These are phyloP conservation scores for Plasmodium fragile DNA, from an alignment of 169 alveolate species.

Conservation along the genomic window DNA sequence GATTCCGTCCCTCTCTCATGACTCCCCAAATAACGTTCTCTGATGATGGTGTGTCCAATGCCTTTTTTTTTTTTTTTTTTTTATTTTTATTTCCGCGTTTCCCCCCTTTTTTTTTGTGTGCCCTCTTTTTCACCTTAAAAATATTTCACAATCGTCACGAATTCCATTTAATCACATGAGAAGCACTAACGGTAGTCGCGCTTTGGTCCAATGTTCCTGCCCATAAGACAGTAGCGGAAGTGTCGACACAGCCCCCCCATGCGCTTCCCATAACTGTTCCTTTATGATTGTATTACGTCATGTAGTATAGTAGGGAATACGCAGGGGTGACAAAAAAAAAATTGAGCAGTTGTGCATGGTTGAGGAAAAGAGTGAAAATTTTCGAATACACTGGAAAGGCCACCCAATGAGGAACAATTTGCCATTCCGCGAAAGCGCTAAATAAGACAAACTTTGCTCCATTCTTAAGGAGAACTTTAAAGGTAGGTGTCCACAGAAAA, in stretches of 20 bases:
- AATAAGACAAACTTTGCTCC: background rate
- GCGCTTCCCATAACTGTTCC: background rate
- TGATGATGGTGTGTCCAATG: background rate
- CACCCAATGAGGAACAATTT: background rate
- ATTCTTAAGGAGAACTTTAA: background rate
- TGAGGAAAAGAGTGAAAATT: background rate
- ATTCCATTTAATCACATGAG: background rate
- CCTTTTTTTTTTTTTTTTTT: background rate
- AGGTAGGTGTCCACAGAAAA: background rate
- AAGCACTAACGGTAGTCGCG: background rate
- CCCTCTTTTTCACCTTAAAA: background rate
- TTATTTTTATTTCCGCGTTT: background rate
- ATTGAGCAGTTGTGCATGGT: background rate
- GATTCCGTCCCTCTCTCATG: background rate
- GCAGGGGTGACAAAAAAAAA: background rate
- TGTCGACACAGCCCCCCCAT: background rate
- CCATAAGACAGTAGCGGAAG: conserved; percentile 18
- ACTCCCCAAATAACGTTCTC: background rate
- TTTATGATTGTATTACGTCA: background rate
- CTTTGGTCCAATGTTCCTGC: background rate
- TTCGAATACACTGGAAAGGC: background rate
- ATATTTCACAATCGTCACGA: background rate
- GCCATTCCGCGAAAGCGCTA: background rate
- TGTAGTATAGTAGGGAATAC: background rate
- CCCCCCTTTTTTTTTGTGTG: background rate